A percentile compares a stretch with the other conserved stretches of the same genome.
phyloP scores from a whole-genome alignment of 2,329 filamentous ascomycete species.

The Phialocephala subalpina region DNA sequence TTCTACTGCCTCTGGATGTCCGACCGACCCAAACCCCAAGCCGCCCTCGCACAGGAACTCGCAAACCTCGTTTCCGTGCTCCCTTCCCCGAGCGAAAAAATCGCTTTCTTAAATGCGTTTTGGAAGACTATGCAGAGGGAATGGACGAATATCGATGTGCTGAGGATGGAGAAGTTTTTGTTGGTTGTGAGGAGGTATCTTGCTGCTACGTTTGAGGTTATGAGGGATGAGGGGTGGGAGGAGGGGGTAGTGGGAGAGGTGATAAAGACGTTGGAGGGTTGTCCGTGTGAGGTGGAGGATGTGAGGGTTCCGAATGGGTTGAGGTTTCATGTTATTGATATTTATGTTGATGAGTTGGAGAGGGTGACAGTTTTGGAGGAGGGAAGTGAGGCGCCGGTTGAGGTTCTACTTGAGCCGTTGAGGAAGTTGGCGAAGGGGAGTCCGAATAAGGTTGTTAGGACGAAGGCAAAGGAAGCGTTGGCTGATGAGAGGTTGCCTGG shows the following conservation, averaged over 20 bases:
- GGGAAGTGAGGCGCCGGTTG: conserved; percentile 46
- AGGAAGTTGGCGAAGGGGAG: conserved; percentile 56
- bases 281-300: conserved; percentile 52
- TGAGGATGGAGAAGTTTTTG: conserved; percentile 92
- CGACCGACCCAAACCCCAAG: conserved; percentile 87
- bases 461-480: conserved; percentile 73
- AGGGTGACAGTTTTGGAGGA: conserved; percentile 64
- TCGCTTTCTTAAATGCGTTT: conserved; percentile 67
- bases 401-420: conserved; percentile 52
- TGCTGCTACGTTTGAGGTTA: conserved; percentile 68
- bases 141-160: conserved; percentile 75
- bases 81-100: conserved; percentile 50
- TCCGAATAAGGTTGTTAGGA: conserved; percentile 75
- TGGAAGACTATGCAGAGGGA: conserved; percentile 75
- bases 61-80: conserved; percentile 72
- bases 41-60: conserved; percentile 81
- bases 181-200: conserved; percentile 83
- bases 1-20: conserved; percentile 96
- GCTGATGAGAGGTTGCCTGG: conserved; percentile 77
- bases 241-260: conserved; percentile 49
- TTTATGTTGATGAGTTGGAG: conserved; percentile 91
- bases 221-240: conserved; percentile 48
- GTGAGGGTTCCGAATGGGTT: conserved; percentile 78
- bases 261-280: conserved; percentile 54
- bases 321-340: conserved; percentile 85